A percentile compares a stretch with the other conserved stretches of the same genome.
Evolutionary conservation across 176 grass and related monocot genomes (phyloP).

Genomic region (Pharus latifolius): DNA sequence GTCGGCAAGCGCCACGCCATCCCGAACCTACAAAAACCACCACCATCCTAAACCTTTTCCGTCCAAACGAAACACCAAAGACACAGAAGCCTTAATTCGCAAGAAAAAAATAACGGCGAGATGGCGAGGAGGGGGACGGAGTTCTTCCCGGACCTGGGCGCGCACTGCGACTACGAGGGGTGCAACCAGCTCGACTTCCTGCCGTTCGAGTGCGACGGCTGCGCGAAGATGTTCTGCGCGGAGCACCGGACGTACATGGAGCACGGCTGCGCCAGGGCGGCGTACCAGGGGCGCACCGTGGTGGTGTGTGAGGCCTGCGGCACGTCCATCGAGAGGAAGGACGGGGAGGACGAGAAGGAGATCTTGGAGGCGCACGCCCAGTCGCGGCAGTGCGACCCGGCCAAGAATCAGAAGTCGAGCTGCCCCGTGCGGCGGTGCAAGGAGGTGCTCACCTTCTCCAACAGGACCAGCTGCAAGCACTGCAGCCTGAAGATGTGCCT

Average conservation of each 20-base stretch:
- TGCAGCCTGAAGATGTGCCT: conserved; percentile 54
- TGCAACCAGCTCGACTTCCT: conserved; percentile 90
- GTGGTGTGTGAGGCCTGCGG: conserved; percentile 63
- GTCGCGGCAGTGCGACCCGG: conserved; percentile 51
- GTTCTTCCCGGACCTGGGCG: conserved; percentile 64
- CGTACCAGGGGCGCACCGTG: conserved; percentile 47
- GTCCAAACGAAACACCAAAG: neutral
- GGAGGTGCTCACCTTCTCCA: conserved; percentile 71
- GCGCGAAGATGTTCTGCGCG: conserved; percentile 49
- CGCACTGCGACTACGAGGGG: conserved; percentile 54
- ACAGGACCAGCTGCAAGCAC: conserved; percentile 31
- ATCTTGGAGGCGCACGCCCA: conserved; percentile 31
- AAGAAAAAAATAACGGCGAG: too few species aligned
- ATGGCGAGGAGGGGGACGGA: conserved; percentile 64
- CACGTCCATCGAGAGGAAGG: conserved; percentile 48
- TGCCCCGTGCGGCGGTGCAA: conserved; percentile 66
- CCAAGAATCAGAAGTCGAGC: conserved; percentile 45
- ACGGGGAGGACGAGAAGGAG: conserved; percentile 12
- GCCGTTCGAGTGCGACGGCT: conserved; percentile 76
- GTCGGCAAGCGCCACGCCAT: neutral
- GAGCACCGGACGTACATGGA: conserved; percentile 46
- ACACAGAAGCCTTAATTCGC: too few species aligned
- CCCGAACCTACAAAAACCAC: conserved; percentile 6
- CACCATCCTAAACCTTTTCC: neutral
- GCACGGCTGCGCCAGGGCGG: conserved; percentile 57